A percentile compares a stretch with the other conserved stretches of the same genome.
Conservation (phyloP, 805 yeast genomes). For the Barnettozyma sucrosica region DNA sequence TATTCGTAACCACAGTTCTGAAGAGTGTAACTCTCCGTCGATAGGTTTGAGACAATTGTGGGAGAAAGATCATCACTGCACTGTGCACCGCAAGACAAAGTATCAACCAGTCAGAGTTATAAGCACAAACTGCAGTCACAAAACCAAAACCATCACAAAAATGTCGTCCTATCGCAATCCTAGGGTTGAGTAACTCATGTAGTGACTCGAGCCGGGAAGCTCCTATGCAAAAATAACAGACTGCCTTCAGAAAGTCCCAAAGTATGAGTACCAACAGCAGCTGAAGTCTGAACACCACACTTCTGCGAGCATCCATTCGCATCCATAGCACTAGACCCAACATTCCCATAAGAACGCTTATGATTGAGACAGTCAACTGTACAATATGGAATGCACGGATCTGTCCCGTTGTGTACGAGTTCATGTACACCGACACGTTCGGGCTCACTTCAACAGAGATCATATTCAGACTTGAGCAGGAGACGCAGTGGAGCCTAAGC, state of each 20-base stretch:
- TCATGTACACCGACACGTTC: neutral
- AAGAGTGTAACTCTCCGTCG: conserved; percentile 9
- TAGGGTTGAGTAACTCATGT: neutral
- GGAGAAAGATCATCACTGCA: conserved; percentile 16
- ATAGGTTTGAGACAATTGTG: conserved; percentile 9
- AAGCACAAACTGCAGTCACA: conserved; percentile 8
- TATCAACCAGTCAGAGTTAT: conserved; percentile 16
- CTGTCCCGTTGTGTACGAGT: conserved; percentile 4
- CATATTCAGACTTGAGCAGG: neutral
- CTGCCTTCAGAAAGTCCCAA: conserved; percentile 18
- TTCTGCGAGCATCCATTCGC: conserved; percentile 18
- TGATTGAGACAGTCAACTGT: conserved; percentile 9
- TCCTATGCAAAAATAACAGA: conserved; percentile 6
- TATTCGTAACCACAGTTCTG: conserved; percentile 4
- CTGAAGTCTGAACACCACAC: conserved; percentile 20
- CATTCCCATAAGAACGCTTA: conserved; percentile 15
- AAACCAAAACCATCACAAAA: conserved; percentile 21
- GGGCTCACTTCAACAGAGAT: neutral
- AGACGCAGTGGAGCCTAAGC: too few relatives aligned
- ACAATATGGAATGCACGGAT: conserved; percentile 9
- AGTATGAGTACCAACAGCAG: conserved; percentile 15
- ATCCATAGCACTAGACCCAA: conserved; percentile 18
- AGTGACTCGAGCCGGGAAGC: neutral
- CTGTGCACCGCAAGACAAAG: conserved; percentile 18
- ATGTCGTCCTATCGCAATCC: neutral